A percentile compares a stretch with the other conserved stretches of the same genome.
Conservation (phyloP, 768 basidiomycete species). For the Termitomyces bulborhizus region DNA sequence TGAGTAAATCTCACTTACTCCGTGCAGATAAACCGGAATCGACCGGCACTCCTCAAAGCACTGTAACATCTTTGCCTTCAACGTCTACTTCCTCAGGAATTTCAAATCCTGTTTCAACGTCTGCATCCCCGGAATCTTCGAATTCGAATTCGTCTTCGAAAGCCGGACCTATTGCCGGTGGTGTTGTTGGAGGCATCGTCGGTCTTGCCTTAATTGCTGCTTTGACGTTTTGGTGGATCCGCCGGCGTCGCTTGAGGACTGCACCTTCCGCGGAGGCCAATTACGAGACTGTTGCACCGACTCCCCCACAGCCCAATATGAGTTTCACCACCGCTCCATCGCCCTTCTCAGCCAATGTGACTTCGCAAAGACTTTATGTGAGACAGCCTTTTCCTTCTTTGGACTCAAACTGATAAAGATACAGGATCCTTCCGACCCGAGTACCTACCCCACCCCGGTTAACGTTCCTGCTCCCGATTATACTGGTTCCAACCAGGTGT, state of each 20-base stretch:
- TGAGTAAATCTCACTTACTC: background rate
- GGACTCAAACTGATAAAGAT: background rate
- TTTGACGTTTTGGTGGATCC: slow-evolving; percentile 21
- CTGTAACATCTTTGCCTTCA: slow-evolving; percentile 11
- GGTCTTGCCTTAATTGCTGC: slow-evolving; percentile 37
- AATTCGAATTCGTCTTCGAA: slow-evolving; percentile 21
- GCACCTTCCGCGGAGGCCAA: slow-evolving; percentile 17
- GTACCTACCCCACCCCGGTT: slow-evolving; percentile 29
- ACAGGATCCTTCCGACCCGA: slow-evolving; percentile 35
- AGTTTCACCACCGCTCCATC: slow-evolving; percentile 11
- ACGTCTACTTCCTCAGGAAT: background rate
- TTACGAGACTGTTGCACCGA: slow-evolving; percentile 8
- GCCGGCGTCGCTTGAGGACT: slow-evolving; percentile 17
- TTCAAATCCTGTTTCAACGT: background rate
- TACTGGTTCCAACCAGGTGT: slow-evolving; percentile 7
- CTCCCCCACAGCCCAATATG: slow-evolving; percentile 10
- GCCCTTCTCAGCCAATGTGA: slow-evolving; percentile 11
- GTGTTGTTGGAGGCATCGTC: slow-evolving; percentile 52
- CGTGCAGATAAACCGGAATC: slow-evolving; percentile 29
- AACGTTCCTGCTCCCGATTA: slow-evolving; percentile 2
- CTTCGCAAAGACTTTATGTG: slow-evolving; percentile 33
- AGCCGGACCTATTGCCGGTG: slow-evolving; percentile 55
- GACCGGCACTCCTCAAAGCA: slow-evolving; percentile 19
- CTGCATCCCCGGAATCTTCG: background rate
- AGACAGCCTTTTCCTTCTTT: slow-evolving; percentile 10